Evolutionary conservation across 2,329 filamentous ascomycete genomes (phyloP).

Genomic region (Achaetomium macrosporum): DNA sequence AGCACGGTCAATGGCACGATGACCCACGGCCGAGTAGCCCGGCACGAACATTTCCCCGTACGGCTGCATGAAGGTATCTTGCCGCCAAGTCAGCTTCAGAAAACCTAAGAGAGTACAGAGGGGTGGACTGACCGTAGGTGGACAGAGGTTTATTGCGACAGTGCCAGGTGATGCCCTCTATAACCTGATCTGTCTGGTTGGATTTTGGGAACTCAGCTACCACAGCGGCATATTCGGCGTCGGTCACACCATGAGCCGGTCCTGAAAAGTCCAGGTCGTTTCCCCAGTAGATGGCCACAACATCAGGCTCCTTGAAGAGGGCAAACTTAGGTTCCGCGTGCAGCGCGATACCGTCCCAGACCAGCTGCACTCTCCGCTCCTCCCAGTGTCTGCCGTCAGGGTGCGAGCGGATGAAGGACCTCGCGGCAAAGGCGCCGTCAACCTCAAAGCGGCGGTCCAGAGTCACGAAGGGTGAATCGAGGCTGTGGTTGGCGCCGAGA

Average conservation of each 20-base stretch:
- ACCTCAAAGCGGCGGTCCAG: conserved; percentile 45
- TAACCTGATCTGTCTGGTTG: conserved; percentile 31
- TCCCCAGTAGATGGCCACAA: conserved; percentile 30
- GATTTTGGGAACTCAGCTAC: conserved; percentile 31
- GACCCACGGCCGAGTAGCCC: conserved; percentile 10
- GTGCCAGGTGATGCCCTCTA: conserved; percentile 34
- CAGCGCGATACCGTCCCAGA: conserved; percentile 46
- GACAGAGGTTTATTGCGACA: conserved; percentile 37
- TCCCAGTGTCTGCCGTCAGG: conserved; percentile 32
- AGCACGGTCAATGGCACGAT: conserved; percentile 39
- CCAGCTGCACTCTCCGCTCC: conserved; percentile 37
- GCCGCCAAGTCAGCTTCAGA: not conserved
- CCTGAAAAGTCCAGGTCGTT: conserved; percentile 37
- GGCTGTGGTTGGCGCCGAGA: conserved; percentile 36
- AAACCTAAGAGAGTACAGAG: not conserved
- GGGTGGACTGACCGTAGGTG: conserved; percentile 27
- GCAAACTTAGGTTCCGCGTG: conserved; percentile 36
- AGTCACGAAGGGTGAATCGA: conserved; percentile 31
- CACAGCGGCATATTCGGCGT: conserved; percentile 31
- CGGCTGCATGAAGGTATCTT: conserved; percentile 17
- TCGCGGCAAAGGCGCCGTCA: conserved; percentile 41
- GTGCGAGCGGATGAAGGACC: conserved; percentile 32
- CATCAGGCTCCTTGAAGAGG: conserved; percentile 38
- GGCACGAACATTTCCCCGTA: conserved; percentile 14
- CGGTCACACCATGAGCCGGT: conserved; percentile 28